phyloP scores from a whole-genome alignment of 352 stramenopile genomes.

The Aphanomyces stellatus region DNA sequence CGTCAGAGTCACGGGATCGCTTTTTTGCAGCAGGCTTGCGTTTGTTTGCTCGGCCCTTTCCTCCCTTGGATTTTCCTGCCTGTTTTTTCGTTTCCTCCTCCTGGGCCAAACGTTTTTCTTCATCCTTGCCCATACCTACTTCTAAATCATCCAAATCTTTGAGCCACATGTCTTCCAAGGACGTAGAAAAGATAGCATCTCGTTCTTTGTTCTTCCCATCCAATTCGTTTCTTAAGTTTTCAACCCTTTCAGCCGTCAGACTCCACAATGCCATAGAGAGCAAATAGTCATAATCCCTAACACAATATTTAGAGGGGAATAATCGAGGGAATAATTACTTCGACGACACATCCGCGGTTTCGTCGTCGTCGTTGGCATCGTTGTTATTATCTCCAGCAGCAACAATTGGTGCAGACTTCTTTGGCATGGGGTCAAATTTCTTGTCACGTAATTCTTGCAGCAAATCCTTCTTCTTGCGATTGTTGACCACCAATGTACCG shows the following conservation, averaged over 20 bases:
- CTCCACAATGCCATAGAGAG: constrained; percentile 93
- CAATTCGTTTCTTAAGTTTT: constrained; percentile 85
- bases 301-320: not conserved
- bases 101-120: constrained; percentile 48
- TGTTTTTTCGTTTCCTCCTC: constrained; percentile 57
- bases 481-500: constrained; percentile 89
- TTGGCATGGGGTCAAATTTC: constrained; percentile 83
- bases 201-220: constrained; percentile 82
- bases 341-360: constrained; percentile 6
- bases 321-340: constrained; percentile 17
- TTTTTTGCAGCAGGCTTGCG: constrained; percentile 14
- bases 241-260: constrained; percentile 90
- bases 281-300: constrained; percentile 91
- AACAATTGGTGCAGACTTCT: constrained; percentile 37
- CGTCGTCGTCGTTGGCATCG: constrained; percentile 39
- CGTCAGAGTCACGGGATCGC: not conserved
- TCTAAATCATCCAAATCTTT: constrained; percentile 89
- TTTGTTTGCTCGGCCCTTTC: not conserved
- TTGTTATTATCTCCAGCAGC: constrained; percentile 33
- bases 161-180: constrained; percentile 89
- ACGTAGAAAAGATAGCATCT: constrained; percentile 57
- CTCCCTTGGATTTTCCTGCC: not conserved
- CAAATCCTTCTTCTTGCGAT: constrained; percentile 91
- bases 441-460: constrained; percentile 78
- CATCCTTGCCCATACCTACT: constrained; percentile 50